Evolutionary conservation across 345 rosid species (phyloP).

Genomic region (Euphorbia peplus): DNA sequence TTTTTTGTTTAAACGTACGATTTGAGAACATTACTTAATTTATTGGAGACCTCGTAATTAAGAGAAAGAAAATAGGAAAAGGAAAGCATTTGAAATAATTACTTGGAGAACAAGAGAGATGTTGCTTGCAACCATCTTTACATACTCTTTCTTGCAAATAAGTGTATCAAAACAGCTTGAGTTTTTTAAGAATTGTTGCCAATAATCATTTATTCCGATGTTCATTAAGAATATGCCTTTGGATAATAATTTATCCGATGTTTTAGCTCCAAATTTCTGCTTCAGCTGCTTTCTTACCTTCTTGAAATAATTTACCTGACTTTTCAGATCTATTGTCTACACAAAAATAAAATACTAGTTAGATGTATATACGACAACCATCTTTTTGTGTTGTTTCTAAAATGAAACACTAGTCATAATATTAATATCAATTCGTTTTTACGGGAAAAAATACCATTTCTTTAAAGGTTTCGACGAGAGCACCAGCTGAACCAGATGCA

Average conservation of each 20-base stretch:
- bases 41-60: background rate
- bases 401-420: no score
- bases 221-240: background rate
- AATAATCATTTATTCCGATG: background rate
- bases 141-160: no score
- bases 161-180: background rate
- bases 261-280: slow-evolving; percentile 10
- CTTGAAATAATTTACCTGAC: slow-evolving; percentile 22
- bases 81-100: no score
- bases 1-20: no score
- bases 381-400: slow-evolving; percentile 24
- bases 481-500: slow-evolving; percentile 38
- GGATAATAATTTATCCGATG: slow-evolving; percentile 9
- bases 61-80: background rate
- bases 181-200: background rate
- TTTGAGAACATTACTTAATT: background rate
- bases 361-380: no score
- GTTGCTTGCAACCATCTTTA: slow-evolving; percentile 32
- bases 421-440: no score
- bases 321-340: no score
- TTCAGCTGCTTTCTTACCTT: slow-evolving; percentile 15
- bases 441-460: no score
- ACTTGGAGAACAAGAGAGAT: slow-evolving; percentile 25
- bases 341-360: no score
- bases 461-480: slow-evolving; percentile 14